phyloP scores from a whole-genome alignment of 768 basidiomycete genomes.

The Trametes cubensis region DNA sequence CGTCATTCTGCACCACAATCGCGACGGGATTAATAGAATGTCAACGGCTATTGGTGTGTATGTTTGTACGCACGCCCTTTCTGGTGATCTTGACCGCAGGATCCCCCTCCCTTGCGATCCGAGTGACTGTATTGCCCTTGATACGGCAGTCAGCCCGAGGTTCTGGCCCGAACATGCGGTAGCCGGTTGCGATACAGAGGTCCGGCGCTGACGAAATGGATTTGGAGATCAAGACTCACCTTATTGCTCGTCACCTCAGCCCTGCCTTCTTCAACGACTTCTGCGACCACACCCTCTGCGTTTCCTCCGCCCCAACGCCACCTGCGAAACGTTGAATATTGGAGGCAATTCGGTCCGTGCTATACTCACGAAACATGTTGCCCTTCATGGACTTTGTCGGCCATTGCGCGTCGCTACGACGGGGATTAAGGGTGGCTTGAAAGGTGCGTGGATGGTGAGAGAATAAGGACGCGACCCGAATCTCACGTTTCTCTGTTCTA shows the following conservation, averaged over 20 bases:
- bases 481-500: too few relatives aligned
- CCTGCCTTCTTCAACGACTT: slow-evolving; percentile 46
- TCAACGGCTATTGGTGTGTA: too few relatives aligned
- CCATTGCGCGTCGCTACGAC: slow-evolving; percentile 23
- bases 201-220: too few relatives aligned
- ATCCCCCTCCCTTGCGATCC: slow-evolving; percentile 49
- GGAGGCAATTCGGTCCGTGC: too few relatives aligned
- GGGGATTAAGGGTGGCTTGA: background rate
- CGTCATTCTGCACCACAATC: slow-evolving; percentile 43
- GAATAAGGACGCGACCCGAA: too few relatives aligned
- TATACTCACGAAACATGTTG: slow-evolving; percentile 43
- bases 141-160: background rate
- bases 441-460: background rate
- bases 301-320: slow-evolving; percentile 42
- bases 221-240: slow-evolving; percentile 33
- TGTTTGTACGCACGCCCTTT: slow-evolving; percentile 42
- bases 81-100: slow-evolving; percentile 52
- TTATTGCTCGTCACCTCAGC: slow-evolving; percentile 50
- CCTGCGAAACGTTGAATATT: slow-evolving; percentile 25
- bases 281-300: slow-evolving; percentile 40
- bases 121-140: slow-evolving; percentile 46
- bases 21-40: too few relatives aligned
- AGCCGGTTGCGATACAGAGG: too few relatives aligned
- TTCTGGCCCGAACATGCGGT: background rate
- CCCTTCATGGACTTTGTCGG: slow-evolving; percentile 36